Base-by-base conservation (phyloP, 1,284 basidiomycete species). In the Ustilago xerochloae region DNA sequence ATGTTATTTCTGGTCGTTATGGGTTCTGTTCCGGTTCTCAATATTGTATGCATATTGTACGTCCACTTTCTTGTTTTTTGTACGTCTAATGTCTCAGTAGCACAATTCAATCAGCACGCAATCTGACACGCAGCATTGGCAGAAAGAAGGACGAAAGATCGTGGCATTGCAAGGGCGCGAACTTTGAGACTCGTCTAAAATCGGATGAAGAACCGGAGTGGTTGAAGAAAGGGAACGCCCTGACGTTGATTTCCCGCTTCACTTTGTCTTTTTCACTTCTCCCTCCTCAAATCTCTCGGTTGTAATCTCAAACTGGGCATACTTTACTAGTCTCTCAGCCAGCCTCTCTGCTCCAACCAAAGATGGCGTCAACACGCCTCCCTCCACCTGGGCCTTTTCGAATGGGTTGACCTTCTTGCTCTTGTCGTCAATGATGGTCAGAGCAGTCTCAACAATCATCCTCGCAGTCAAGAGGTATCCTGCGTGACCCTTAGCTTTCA, bases 301-400 rank as follows among this genome's bases (percentile, higher is more conserved):
- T 0, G 32, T 87, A 74, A 91, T 88, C 53, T 87, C 82, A 49
- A 91, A 88, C 30, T 85, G 82, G 2, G 88, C 89, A 15, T 87
- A 88, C 24, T 86, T 86, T 69, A 87, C 86, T 60, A 95, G 84
- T 20, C 92, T 87, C 71, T 89, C 87, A 15, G 93, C 85, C 52
- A 94, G 81, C 4, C 88, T 88, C 64, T 91, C 89, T 15, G 93
- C 93, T 56, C 93, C 88, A 1, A 91, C 91, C 2, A 89, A 89
- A 76, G 90, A 88, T 0, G 92, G 89, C 1, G 93, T 95, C 49
- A 94, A 86, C 2, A 94, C 85, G 9, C 93, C 93, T 16, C 93
- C 93, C 57, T 57, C 6, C 10, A 56, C 53, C 1, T 41, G 28
- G 13, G 86, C 77, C 30, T 85, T 86, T 1, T 88, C 90, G 6